Evolutionary conservation across 805 yeast species (phyloP), one percentile per base, ranked within the genome.

Genomic region (Teunomyces panamensis): DNA sequence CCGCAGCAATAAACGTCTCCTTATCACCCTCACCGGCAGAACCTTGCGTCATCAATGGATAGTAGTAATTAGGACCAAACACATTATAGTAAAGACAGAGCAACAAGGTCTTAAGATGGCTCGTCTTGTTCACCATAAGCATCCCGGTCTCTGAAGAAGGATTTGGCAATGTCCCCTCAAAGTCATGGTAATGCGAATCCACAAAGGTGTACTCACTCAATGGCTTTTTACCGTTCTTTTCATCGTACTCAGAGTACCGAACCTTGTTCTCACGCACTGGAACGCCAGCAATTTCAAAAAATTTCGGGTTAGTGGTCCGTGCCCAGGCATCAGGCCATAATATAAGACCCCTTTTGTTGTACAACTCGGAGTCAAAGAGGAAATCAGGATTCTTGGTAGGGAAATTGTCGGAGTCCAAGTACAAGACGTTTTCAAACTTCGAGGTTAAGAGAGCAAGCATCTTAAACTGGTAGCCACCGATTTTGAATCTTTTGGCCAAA

Each of bases 1-100:
- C 87, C 1, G 89, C 90, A 8, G 85, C 80, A 34, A 81, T 76
- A 54, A 84, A 85, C 0, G 92, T 84, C 58, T 86, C 92, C 59
- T 86, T 86, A 58, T 86, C 92, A 44, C 92, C 91, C 68, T 85
- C 87, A 26, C 92, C 92, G 1, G 89, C 83, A 24, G 81, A 73
- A 3, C 89, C 89, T 58, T 85, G 91, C 0, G 88, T 78, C 53
- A 86, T 71, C 48, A 86, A 63, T 9, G 84, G 85, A 56, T 85
- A 86, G 61, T 80, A 86, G 65, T 77, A 81, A 7, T 71, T 63
- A 0, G 89, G 89, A 0, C 92, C 91, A 62, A 57, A 68, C 1
- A 81, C 64, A 55, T 86, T 85, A 62, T 86, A 86, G 62, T 84
- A 85, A 35, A 81, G 67, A 2, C 87, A 71, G 42, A 86, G 63